These are phyloP conservation scores for Venturia nashicola DNA, from an alignment of 2,329 filamentous ascomycete species.

Conservation along the genomic window DNA sequence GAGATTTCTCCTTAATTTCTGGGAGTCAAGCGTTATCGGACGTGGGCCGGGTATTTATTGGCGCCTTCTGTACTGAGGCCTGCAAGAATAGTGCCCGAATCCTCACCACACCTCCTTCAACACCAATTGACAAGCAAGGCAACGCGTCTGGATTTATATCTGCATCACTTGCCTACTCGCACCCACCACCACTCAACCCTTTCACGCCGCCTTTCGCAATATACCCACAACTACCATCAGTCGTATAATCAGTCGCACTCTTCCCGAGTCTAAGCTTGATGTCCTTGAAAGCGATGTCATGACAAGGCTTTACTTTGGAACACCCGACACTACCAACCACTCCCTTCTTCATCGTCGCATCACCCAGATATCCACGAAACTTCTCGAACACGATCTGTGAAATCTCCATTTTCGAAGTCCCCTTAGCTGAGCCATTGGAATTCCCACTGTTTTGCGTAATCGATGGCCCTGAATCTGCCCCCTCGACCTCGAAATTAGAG, in stretches of 20 bases:
- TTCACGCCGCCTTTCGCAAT: slow-evolving; percentile 26
- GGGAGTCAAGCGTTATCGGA: no score
- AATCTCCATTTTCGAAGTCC: slow-evolving; percentile 39
- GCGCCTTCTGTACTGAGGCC: no score
- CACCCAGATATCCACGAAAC: slow-evolving; percentile 37
- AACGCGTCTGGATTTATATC: no score
- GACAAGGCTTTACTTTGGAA: slow-evolving; percentile 37
- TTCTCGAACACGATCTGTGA: slow-evolving; percentile 38
- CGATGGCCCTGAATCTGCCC: slow-evolving; percentile 29
- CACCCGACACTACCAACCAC: slow-evolving; percentile 34
- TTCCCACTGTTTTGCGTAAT: slow-evolving; percentile 39
- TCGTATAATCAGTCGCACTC: slow-evolving; percentile 21
- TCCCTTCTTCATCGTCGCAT: slow-evolving; percentile 14
- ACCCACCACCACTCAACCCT: slow-evolving; percentile 18
- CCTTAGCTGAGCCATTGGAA: slow-evolving; percentile 32
- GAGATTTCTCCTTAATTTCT: no score
- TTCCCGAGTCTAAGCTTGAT: slow-evolving; percentile 21
- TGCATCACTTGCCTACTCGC: neutral
- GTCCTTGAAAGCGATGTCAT: slow-evolving; percentile 35
- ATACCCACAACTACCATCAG: slow-evolving; percentile 25
- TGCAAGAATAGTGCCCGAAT: no score
- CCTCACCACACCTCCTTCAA: no score
- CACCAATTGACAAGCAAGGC: no score
- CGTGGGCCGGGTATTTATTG: no score
- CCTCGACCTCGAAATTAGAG: slow-evolving; percentile 37